A percentile compares a stretch with the other conserved stretches of the same genome.
phyloP scores from a whole-genome alignment of 2,329 filamentous ascomycete species.

The Trichoderma gracile region DNA sequence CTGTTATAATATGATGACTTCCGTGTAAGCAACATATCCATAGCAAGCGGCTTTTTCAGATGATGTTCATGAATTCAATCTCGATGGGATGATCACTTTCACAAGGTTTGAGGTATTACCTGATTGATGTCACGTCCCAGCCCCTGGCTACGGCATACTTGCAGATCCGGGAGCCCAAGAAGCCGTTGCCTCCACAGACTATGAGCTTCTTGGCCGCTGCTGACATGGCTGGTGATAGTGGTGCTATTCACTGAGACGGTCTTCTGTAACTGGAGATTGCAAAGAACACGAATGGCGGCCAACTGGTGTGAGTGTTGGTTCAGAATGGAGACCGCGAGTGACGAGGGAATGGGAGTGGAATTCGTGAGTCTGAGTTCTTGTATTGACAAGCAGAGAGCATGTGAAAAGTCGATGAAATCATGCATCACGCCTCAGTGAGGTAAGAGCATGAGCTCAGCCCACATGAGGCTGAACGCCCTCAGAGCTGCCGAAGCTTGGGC shows the following conservation, averaged over 20 bases:
- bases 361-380: too few species aligned
- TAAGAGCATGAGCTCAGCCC: conserved; percentile 10
- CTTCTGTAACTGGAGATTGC: not conserved
- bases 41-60: not conserved
- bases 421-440: conserved; percentile 18
- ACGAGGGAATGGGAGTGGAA: not conserved
- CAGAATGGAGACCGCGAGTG: not conserved
- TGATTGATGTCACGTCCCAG: conserved; percentile 91
- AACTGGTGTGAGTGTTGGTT: not conserved
- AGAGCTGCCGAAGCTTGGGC: conserved; percentile 6
- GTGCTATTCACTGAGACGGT: not conserved
- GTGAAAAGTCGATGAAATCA: conserved; percentile 31
- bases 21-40: conserved; percentile 26
- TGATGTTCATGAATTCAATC: not conserved
- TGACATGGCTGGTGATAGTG: not conserved
- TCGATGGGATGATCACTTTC: too few species aligned
- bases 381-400: conserved; percentile 2
- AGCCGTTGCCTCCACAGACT: conserved; percentile 92
- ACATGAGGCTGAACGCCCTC: conserved; percentile 21
- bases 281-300: too few species aligned
- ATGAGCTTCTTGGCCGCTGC: conserved; percentile 72
- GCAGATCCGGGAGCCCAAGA: conserved; percentile 86
- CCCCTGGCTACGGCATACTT: conserved; percentile 81
- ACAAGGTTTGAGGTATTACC: conserved; percentile 65
- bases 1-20: conserved; percentile 47